A percentile compares a stretch with the other conserved stretches of the same genome.
Evolutionary conservation across 352 stramenopile species (phyloP).

Genomic region (Globisporangium cylindrosporum): DNA sequence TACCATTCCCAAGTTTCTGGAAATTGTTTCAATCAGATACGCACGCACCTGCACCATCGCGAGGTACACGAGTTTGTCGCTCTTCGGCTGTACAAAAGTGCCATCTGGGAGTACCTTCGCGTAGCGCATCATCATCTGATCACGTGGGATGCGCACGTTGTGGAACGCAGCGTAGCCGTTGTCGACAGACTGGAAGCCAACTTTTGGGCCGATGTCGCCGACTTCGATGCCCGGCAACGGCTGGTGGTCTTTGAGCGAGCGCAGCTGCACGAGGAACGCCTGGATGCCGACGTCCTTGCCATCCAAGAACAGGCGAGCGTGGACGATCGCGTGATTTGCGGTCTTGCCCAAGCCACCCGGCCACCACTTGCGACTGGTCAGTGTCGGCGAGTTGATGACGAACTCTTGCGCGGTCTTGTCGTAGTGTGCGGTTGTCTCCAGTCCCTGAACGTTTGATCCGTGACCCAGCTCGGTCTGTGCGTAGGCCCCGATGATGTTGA

Average conservation of each 20-base stretch:
- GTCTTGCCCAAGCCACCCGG: slow-evolving; percentile 90
- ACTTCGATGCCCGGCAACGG: slow-evolving; percentile 85
- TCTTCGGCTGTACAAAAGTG: slow-evolving; percentile 60
- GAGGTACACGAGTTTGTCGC: slow-evolving; percentile 53
- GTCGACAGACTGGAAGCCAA: slow-evolving; percentile 90
- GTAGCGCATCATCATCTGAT: slow-evolving; percentile 55
- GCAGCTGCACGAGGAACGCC: slow-evolving; percentile 92
- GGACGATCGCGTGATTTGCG: slow-evolving; percentile 92
- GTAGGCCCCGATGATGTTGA: slow-evolving; percentile 87
- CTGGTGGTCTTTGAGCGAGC: slow-evolving; percentile 74
- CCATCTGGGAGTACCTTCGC: slow-evolving; percentile 51
- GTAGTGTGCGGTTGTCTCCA: slow-evolving; percentile 93
- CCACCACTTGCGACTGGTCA: slow-evolving; percentile 99
- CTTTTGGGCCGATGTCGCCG: slow-evolving; percentile 92
- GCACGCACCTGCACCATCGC: slow-evolving; percentile 31
- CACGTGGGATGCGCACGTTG: slow-evolving; percentile 87
- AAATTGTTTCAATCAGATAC: too few species aligned
- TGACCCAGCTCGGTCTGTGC: slow-evolving; percentile 96
- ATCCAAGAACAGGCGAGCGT: slow-evolving; percentile 74
- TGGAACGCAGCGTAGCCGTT: slow-evolving; percentile 90
- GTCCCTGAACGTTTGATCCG: slow-evolving; percentile 87
- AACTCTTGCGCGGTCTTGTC: slow-evolving; percentile 89
- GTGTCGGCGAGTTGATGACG: slow-evolving; percentile 92
- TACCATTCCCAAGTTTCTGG: background rate
- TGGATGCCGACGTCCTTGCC: slow-evolving; percentile 86